Conservation (phyloP, 495 filamentous ascomycete species). For the Aspergillus homomorphus region DNA sequence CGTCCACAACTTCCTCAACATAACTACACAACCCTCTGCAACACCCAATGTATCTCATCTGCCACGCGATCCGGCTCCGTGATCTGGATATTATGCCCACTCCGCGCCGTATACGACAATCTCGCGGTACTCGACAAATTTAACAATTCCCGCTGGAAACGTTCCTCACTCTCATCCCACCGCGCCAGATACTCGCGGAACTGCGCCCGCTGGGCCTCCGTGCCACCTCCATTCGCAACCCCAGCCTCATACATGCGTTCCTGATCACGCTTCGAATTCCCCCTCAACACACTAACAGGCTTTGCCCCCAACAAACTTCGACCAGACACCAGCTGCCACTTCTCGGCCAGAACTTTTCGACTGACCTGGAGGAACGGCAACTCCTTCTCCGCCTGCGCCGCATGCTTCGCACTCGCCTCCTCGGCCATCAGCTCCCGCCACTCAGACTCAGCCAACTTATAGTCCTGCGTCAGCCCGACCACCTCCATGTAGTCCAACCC, state of each 20-base stretch:
- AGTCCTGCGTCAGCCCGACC: constrained; percentile 9
- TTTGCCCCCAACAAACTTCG: constrained; percentile 13
- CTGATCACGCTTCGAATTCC: constrained; percentile 29
- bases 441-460: constrained; percentile 16
- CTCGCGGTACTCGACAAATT: neutral
- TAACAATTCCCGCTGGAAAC: neutral
- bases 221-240: constrained; percentile 32
- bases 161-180: neutral
- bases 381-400: neutral
- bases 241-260: constrained; percentile 29
- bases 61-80: neutral
- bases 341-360: constrained; percentile 14
- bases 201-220: constrained; percentile 26
- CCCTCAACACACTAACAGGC: constrained; percentile 23
- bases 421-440: constrained; percentile 13
- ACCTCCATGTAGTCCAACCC: constrained; percentile 12
- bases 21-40: neutral
- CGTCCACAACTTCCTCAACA: neutral
- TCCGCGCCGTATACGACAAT: neutral
- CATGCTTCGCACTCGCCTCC: constrained; percentile 10
- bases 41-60: neutral
- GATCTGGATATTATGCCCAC: neutral
- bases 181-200: neutral
- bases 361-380: constrained; percentile 9
- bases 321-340: constrained; percentile 8